Evolutionary conservation across 805 yeast genomes (phyloP).

Genomic region (Wickerhamiella brachini): DNA sequence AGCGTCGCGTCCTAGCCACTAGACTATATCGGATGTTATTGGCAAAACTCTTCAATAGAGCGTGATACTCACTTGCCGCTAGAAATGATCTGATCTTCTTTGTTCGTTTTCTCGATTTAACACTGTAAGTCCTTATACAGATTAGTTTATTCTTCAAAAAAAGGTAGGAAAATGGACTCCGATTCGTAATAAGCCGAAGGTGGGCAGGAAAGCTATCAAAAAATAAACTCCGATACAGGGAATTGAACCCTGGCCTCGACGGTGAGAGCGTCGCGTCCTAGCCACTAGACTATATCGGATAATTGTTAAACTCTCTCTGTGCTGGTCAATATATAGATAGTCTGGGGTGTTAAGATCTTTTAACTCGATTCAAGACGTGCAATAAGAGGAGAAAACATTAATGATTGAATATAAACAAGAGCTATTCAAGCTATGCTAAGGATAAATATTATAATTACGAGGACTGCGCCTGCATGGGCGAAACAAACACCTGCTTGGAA

Average conservation of each 20-base stretch:
- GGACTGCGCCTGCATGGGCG: neutral
- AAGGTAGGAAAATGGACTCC: no score
- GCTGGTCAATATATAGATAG: neutral
- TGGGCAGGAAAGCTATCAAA: neutral
- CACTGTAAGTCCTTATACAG: no score
- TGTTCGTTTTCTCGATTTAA: no score
- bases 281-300: conserved; percentile 5
- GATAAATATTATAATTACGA: neutral
- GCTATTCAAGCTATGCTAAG: neutral
- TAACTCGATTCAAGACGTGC: no score
- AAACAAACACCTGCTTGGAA: neutral
- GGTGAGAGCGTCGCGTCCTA: conserved; percentile 4
- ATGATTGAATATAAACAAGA: neutral
- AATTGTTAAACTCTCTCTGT: neutral
- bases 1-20: neutral
- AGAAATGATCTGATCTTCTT: no score
- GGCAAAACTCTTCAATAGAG: no score
- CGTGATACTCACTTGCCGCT: no score
- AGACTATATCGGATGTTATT: neutral
- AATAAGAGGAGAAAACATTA: no score
- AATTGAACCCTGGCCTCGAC: conserved; percentile 5
- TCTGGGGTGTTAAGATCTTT: no score
- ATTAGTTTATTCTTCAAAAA: no score
- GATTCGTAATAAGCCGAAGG: no score
- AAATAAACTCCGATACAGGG: conserved; percentile 1